Percentiles rank a stretch among this genome's conserved stretches.
phyloP scores from a whole-genome alignment of 352 stramenopile species.

The Phytophthora capsici region DNA sequence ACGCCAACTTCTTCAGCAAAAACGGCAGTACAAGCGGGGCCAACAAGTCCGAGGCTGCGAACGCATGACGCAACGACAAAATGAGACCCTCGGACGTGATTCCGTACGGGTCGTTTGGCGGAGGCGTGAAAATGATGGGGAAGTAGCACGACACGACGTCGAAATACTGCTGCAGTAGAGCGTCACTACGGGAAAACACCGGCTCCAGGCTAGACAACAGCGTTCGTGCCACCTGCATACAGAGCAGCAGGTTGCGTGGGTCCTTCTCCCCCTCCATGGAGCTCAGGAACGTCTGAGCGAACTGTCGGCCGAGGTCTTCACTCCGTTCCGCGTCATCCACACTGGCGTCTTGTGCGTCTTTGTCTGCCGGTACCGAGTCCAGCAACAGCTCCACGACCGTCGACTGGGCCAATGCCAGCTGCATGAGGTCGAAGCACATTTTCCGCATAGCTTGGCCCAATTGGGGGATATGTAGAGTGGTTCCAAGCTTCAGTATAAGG shows the following conservation, averaged over 20 bases:
- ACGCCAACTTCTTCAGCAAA: conserved; percentile 87
- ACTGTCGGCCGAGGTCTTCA: conserved; percentile 55
- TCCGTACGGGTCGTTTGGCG: conserved; percentile 90
- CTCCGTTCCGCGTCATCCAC: conserved; percentile 31
- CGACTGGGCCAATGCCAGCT: conserved; percentile 69
- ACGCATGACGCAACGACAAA: conserved; percentile 77
- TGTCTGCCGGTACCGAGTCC: conserved; percentile 26
- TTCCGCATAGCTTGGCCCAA: conserved; percentile 88
- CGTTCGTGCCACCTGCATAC: conserved; percentile 71
- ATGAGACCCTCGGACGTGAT: conserved; percentile 90
- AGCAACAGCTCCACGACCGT: conserved; percentile 61
- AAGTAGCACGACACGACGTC: conserved; percentile 93
- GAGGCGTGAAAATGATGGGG: conserved; percentile 92
- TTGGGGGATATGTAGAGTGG: conserved; percentile 77
- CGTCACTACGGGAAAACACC: conserved; percentile 73
- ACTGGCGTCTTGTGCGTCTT: conserved; percentile 25
- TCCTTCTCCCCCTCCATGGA: conserved; percentile 92
- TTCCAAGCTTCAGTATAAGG: conserved; percentile 71
- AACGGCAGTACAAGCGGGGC: conserved; percentile 86
- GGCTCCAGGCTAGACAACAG: conserved; percentile 62
- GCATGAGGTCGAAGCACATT: conserved; percentile 84
- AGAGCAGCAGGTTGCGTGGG: conserved; percentile 85
- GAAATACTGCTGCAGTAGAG: conserved; percentile 85
- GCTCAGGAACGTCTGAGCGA: conserved; percentile 78
- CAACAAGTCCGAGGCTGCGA: conserved; percentile 80